phyloP scores from a whole-genome alignment of 2,329 filamentous ascomycete genomes.

The Davidsoniella virescens region DNA sequence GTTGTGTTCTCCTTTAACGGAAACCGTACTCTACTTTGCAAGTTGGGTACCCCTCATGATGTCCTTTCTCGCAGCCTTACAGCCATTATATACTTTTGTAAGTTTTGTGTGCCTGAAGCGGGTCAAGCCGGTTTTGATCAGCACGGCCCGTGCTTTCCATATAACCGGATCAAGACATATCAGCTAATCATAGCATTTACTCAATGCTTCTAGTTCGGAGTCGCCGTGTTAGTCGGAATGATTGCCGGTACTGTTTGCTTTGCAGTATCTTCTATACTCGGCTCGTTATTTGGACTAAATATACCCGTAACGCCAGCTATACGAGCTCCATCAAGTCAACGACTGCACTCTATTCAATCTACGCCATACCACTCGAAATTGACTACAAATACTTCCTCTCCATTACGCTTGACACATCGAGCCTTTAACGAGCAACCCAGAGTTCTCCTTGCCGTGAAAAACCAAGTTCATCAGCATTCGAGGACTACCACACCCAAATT shows the following conservation, averaged over 20 bases:
- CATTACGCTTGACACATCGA: too few relatives aligned
- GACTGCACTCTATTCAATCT: too few relatives aligned
- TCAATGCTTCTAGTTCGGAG: conserved; percentile 5
- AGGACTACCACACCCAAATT: too few relatives aligned
- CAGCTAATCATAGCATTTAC: neutral
- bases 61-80: neutral
- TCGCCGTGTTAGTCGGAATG: conserved; percentile 9
- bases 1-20: conserved; percentile 6
- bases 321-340: neutral
- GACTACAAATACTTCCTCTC: too few relatives aligned
- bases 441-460: too few relatives aligned
- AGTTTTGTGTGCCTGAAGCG: neutral
- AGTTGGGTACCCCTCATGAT: neutral
- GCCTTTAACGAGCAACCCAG: too few relatives aligned
- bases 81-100: conserved; percentile 13
- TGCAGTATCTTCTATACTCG: conserved; percentile 1
- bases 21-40: neutral
- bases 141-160: too few relatives aligned
- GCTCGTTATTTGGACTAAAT: neutral
- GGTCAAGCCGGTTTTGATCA: too few relatives aligned
- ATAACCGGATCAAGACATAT: neutral
- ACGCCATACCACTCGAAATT: too few relatives aligned
- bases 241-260: conserved; percentile 7
- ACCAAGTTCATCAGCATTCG: too few relatives aligned
- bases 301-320: neutral